phyloP scores from a whole-genome alignment of 2,329 filamentous ascomycete species.

The Lasiodiplodia sp. region DNA sequence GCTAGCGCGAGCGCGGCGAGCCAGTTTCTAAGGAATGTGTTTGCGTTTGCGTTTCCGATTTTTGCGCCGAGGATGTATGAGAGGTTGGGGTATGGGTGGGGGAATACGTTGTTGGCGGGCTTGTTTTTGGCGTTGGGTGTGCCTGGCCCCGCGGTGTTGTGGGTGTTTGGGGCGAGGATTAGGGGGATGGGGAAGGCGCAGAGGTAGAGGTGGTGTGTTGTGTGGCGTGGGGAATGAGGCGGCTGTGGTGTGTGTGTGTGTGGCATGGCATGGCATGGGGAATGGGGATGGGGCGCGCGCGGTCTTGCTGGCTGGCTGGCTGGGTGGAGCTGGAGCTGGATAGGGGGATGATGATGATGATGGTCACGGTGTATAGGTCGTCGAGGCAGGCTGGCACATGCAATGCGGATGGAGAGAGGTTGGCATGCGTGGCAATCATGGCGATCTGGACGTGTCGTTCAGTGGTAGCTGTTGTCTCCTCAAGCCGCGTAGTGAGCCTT shows the following conservation, averaged over 20 bases:
- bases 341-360: too few species aligned
- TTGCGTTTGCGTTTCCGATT: constrained; percentile 45
- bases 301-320: too few species aligned
- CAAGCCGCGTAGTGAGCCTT: not conserved
- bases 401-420: too few species aligned
- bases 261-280: not conserved
- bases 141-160: constrained; percentile 53
- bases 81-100: constrained; percentile 48
- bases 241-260: not conserved
- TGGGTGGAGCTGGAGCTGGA: too few species aligned
- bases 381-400: too few species aligned
- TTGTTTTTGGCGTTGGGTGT: constrained; percentile 40
- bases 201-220: constrained; percentile 23
- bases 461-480: not conserved
- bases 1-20: constrained; percentile 64
- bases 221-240: not conserved
- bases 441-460: not conserved
- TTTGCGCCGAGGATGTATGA: constrained; percentile 46
- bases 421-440: not conserved
- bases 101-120: constrained; percentile 41
- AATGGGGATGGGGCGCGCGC: not conserved
- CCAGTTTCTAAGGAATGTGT: constrained; percentile 33
- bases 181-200: constrained; percentile 47
- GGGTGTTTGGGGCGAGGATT: constrained; percentile 53
- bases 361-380: too few species aligned